Evolutionary conservation across 2,329 filamentous ascomycete species (phyloP), one percentile per base, ranked within the genome.

Genomic region (Geosmithia putterillii): DNA sequence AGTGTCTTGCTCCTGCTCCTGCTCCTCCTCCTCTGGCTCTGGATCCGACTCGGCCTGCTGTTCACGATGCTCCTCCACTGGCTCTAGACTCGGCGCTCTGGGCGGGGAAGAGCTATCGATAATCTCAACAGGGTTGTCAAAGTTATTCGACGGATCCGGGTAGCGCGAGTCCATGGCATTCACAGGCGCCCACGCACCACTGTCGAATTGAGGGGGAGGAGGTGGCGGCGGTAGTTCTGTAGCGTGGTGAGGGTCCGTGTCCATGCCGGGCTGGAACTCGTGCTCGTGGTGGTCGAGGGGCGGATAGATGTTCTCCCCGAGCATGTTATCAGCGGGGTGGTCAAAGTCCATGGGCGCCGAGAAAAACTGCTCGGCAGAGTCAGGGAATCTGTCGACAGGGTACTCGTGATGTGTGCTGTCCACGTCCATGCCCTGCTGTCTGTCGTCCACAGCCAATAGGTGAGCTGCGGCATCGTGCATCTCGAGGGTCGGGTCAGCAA

Each of bases 91-190:
- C 18, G 43, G 28, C 12, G 21, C 28, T n/a, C 28, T 25, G 15
- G 38, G 17, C 21, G 42, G 44, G 15, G 46, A 47, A 5, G 45
- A 48, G 34, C 44, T 46, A 22, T 46, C 44, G 17, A 47, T 47
- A 19, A 45, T 42, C 22, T 44, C 46, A 6, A 46, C 39, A 19
- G 42, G 42, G 18, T 46, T 43, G 4, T 41, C 32, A 6, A 41
- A 15, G 22, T 22, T 28, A 32, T 43, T 42, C 9, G 34, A n/a
- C n/a, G 19, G 34, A 19, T 17, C n/a, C n/a, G 10, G 23, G 23
- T 25, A 10, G 10, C 23, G 23, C 7, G 6, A 10, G 23, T 25
- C 10, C 28, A 12, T 6, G 28, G 10, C 15, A 32, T n/a, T n/a
- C n/a, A n/a, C n/a, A n/a, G n/a, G n/a, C n/a, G n/a, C n/a, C n/a